These are phyloP conservation scores for Pythium sukuiense DNA, from an alignment of 352 stramenopile genomes.

Conservation along the genomic window DNA sequence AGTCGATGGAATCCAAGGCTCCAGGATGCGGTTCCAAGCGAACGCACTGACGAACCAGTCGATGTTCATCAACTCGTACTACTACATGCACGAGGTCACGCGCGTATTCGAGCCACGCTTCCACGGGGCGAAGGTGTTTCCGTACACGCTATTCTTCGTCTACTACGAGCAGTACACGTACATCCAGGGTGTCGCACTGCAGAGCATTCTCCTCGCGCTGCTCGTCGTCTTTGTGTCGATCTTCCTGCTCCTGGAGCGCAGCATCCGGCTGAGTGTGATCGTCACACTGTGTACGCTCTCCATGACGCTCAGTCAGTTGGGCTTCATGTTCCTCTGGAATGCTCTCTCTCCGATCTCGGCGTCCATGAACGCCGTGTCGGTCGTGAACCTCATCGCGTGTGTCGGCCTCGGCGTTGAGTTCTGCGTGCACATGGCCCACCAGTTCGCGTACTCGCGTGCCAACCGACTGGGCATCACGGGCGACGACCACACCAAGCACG, in stretches of 20 bases:
- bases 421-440: conserved; percentile 83
- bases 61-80: conserved; percentile 91
- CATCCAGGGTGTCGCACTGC: conserved; percentile 87
- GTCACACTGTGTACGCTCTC: conserved; percentile 79
- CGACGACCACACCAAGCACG: conserved; percentile 69
- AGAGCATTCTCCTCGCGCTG: conserved; percentile 82
- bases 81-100: conserved; percentile 75
- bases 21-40: conserved; percentile 85
- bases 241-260: conserved; percentile 75
- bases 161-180: conserved; percentile 93
- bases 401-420: conserved; percentile 91
- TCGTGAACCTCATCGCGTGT: conserved; percentile 88
- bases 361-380: conserved; percentile 89
- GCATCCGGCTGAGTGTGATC: conserved; percentile 58
- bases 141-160: conserved; percentile 90
- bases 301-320: conserved; percentile 76
- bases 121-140: conserved; percentile 50
- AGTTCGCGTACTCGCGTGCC: conserved; percentile 69
- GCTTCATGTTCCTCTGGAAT: conserved; percentile 86
- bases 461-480: conserved; percentile 50
- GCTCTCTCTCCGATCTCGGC: conserved; percentile 45
- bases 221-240: conserved; percentile 78
- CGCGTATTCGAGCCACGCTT: conserved; percentile 34
- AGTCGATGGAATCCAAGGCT: conserved; percentile 56
- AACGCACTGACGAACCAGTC: conserved; percentile 85